phyloP scores from a whole-genome alignment of 148 eudicot genomes.

The Fagopyrum homotropicum region DNA sequence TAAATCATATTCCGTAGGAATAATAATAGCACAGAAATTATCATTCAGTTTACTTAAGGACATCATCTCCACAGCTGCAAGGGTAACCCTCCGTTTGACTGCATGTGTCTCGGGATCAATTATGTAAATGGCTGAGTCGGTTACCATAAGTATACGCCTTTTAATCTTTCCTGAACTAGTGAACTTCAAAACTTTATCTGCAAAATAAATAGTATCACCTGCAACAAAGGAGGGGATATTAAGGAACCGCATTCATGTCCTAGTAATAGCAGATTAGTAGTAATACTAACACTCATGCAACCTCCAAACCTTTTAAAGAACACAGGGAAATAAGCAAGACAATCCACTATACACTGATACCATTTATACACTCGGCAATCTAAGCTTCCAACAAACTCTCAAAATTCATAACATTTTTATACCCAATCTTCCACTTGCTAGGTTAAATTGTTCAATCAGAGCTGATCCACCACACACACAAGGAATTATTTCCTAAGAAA shows the following conservation, averaged over 20 bases:
- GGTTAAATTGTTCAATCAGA: neutral
- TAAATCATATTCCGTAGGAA: conserved; percentile 94
- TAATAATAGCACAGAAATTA: conserved; percentile 67
- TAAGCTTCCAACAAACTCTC: neutral
- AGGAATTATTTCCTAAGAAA: neutral
- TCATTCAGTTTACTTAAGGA: conserved; percentile 79
- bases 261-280: neutral
- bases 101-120: conserved; percentile 65
- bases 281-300: neutral
- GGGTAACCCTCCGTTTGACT: conserved; percentile 77
- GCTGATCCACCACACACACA: conserved; percentile 1
- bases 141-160: conserved; percentile 55
- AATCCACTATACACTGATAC: neutral
- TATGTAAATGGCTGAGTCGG: conserved; percentile 60
- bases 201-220: conserved; percentile 84
- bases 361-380: neutral
- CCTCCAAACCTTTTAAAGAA: neutral
- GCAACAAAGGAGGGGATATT: conserved; percentile 9
- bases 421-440: neutral
- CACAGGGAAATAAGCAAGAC: neutral
- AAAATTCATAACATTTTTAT: neutral
- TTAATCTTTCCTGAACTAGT: conserved; percentile 91
- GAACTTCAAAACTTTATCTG: conserved; percentile 84
- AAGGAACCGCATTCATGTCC: neutral
- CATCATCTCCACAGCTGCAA: conserved; percentile 82